Evolutionary conservation across 1,284 basidiomycete species (phyloP).

Genomic region (Ceratobasidium papillatum): DNA sequence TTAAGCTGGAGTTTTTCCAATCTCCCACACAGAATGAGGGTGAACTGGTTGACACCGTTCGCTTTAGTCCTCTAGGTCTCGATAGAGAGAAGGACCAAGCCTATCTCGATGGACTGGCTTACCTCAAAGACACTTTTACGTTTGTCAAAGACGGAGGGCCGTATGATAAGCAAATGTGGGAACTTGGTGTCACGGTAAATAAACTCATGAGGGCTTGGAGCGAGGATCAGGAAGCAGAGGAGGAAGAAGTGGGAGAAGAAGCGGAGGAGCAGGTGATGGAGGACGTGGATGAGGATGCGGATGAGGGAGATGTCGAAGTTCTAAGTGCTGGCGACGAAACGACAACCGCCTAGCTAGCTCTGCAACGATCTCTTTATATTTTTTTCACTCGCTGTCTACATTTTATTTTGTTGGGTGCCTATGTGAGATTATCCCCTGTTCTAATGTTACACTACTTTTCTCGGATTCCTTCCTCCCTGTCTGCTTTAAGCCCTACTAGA

Average conservation of each 20-base stretch:
- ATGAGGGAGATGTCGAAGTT: constrained; percentile 2
- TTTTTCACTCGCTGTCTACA: constrained; percentile 28
- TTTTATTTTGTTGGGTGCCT: constrained; percentile 15
- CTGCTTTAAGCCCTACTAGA: constrained; percentile 38
- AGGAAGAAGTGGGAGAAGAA: constrained; percentile 57
- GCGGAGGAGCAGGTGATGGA: constrained; percentile 46
- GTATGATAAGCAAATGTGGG: constrained; percentile 58
- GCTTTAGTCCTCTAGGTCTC: constrained; percentile 56
- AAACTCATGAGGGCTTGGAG: constrained; percentile 26
- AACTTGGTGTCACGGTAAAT: constrained; percentile 32
- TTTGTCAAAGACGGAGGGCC: constrained; percentile 71
- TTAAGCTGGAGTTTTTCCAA: constrained; percentile 63
- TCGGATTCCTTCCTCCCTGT: background rate
- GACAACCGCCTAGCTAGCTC: background rate
- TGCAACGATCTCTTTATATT: background rate
- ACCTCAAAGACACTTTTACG: constrained; percentile 68
- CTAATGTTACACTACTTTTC: constrained; percentile 18
- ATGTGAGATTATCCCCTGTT: constrained; percentile 18
- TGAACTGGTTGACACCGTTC: constrained; percentile 20
- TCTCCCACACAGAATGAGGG: constrained; percentile 47
- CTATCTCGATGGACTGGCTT: constrained; percentile 65
- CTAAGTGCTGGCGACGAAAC: constrained; percentile 39
- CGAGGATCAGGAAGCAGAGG: constrained; percentile 56
- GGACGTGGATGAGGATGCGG: background rate
- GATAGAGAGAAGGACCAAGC: constrained; percentile 63